Evolutionary conservation across 2,329 filamentous ascomycete genomes (phyloP).

Genomic region (Aspergillus sp.): DNA sequence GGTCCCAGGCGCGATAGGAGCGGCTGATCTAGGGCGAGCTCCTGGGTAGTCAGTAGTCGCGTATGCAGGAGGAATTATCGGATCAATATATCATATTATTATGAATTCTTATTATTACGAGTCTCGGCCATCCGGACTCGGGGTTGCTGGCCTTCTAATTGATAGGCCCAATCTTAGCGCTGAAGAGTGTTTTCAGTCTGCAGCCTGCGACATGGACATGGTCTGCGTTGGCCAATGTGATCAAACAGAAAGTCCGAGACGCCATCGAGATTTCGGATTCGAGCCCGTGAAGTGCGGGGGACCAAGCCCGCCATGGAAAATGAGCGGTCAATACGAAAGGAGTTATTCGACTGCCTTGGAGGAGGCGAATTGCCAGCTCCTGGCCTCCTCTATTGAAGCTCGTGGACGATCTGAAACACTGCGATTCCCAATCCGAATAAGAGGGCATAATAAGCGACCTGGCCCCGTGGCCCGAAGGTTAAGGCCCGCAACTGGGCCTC

Average conservation of each 20-base stretch:
- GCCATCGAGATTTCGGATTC: neutral
- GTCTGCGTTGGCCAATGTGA: neutral
- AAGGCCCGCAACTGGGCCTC: neutral
- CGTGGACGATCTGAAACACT: neutral
- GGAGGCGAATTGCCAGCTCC: neutral
- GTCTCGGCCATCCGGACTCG: neutral
- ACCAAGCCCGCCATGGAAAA: neutral
- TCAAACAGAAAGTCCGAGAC: neutral
- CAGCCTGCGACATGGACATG: neutral
- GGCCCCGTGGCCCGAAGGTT: neutral
- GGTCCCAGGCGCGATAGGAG: neutral
- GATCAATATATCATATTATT: slow-evolving; percentile 7
- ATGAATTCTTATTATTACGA: neutral
- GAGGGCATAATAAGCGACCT: neutral
- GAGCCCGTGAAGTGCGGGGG: neutral
- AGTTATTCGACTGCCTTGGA: neutral
- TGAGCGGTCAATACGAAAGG: neutral
- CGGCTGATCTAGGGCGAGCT: slow-evolving; percentile 8
- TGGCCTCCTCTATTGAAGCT: neutral
- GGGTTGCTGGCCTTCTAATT: neutral
- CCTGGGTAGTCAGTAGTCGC: neutral
- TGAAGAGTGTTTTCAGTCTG: neutral
- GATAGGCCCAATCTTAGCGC: neutral
- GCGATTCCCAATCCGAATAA: neutral
- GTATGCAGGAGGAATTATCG: slow-evolving; percentile 3